phyloP scores from a whole-genome alignment of 2,329 filamentous ascomycete species.

The Huntiella bhutanensis region DNA sequence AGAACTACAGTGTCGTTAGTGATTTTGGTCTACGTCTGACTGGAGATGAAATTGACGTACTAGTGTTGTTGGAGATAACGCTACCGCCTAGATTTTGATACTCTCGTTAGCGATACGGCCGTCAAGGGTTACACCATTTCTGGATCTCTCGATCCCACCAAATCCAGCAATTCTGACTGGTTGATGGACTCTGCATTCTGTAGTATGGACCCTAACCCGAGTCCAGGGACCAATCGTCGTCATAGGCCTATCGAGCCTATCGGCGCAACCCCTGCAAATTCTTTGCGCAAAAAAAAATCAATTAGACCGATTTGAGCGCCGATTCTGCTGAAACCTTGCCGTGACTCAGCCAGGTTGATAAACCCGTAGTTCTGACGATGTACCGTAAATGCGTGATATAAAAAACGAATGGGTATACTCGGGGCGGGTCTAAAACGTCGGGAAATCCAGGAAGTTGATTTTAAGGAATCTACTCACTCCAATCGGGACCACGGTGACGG shows the following conservation, averaged over 20 bases:
- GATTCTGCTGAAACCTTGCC: background rate
- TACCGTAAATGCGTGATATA: too few relatives aligned
- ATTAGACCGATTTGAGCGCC: too few relatives aligned
- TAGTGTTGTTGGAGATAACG: slow-evolving; percentile 76
- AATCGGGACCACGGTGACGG: slow-evolving; percentile 92
- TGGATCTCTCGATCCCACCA: background rate
- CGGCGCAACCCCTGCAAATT: too few relatives aligned
- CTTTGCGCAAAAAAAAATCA: too few relatives aligned
- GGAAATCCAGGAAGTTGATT: background rate
- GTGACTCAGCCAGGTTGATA: background rate
- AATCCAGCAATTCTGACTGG: background rate
- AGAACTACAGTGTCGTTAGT: slow-evolving; percentile 39
- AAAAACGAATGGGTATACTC: too few relatives aligned
- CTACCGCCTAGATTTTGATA: slow-evolving; percentile 48
- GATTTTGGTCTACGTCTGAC: background rate
- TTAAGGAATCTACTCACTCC: slow-evolving; percentile 50
- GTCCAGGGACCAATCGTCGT: too few relatives aligned
- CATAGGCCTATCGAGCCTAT: too few relatives aligned
- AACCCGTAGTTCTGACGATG: too few relatives aligned
- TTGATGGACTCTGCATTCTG: background rate
- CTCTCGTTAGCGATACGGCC: slow-evolving; percentile 15
- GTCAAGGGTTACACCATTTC: background rate
- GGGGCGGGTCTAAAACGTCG: background rate
- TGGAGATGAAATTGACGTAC: slow-evolving; percentile 30
- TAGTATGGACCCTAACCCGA: background rate